Percentiles rank a stretch among this genome's conserved stretches.
phyloP scores from a whole-genome alignment of 768 basidiomycete species.

The Mrakia gelida region DNA sequence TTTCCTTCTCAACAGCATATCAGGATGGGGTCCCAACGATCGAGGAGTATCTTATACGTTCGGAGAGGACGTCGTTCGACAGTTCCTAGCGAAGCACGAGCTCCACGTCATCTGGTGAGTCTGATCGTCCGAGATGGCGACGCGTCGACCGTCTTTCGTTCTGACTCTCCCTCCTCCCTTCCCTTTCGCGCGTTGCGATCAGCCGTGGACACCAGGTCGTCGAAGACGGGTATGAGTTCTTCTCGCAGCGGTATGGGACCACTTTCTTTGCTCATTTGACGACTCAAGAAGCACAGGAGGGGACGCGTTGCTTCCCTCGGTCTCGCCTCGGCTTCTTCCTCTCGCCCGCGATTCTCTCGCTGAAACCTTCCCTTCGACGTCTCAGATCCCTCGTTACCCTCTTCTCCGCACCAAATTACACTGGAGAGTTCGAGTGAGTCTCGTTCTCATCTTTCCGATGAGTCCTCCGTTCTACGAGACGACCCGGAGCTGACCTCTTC shows the following conservation, averaged over 20 bases:
- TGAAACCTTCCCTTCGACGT: too few species aligned
- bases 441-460: not conserved
- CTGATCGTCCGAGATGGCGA: not conserved
- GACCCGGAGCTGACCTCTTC: not conserved
- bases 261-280: too few species aligned
- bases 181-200: too few species aligned
- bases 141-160: not conserved
- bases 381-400: constrained; percentile 76
- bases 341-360: too few species aligned
- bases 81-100: constrained; percentile 36
- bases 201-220: constrained; percentile 62
- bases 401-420: constrained; percentile 76
- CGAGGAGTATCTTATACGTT: constrained; percentile 34
- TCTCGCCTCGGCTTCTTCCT: too few species aligned
- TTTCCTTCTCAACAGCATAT: constrained; percentile 9
- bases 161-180: not conserved
- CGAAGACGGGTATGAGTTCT: constrained; percentile 98
- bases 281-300: constrained; percentile 48
- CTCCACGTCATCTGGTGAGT: constrained; percentile 32
- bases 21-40: constrained; percentile 33
- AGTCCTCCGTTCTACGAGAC: not conserved
- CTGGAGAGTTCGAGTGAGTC: constrained; percentile 72
- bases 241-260: constrained; percentile 50
- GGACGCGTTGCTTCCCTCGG: constrained; percentile 43
- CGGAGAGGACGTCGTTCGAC: constrained; percentile 34